phyloP scores from a whole-genome alignment of 345 rosid genomes.

The Ceriops decandra region DNA sequence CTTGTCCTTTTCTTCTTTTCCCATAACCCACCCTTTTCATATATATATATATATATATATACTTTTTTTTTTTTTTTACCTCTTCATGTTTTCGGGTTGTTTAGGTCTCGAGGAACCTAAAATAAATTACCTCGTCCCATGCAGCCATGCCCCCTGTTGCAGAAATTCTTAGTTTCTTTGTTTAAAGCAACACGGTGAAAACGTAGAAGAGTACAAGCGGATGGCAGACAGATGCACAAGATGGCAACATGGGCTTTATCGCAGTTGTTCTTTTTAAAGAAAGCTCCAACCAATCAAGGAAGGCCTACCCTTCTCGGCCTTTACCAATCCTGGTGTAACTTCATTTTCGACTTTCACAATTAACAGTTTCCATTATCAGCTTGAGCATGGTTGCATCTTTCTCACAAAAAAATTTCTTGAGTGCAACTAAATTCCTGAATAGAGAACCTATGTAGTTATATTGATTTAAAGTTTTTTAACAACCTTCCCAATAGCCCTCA shows the following conservation, averaged over 20 bases:
- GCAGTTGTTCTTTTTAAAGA: conserved; percentile 13
- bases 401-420: neutral
- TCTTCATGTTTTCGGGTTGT: too few relatives aligned
- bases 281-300: conserved; percentile 14
- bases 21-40: too few relatives aligned
- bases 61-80: too few relatives aligned
- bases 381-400: neutral
- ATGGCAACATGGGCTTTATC: neutral
- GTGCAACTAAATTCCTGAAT: neutral
- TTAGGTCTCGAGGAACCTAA: too few relatives aligned
- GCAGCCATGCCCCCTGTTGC: neutral
- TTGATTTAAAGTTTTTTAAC: too few relatives aligned
- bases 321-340: neutral
- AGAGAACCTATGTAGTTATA: neutral
- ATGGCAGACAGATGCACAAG: conserved; percentile 1
- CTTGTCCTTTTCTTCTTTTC: neutral
- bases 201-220: neutral
- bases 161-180: neutral
- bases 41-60: too few relatives aligned
- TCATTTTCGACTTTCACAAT: neutral
- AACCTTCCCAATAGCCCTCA: too few relatives aligned
- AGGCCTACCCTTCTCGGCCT: conserved; percentile 6
- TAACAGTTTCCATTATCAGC: conserved; percentile 14
- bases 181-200: conserved; percentile 1
- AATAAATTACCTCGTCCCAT: too few relatives aligned